Evolutionary conservation across 2,329 filamentous ascomycete genomes (phyloP).

Genomic region (Phyllosticta citriasiana): DNA sequence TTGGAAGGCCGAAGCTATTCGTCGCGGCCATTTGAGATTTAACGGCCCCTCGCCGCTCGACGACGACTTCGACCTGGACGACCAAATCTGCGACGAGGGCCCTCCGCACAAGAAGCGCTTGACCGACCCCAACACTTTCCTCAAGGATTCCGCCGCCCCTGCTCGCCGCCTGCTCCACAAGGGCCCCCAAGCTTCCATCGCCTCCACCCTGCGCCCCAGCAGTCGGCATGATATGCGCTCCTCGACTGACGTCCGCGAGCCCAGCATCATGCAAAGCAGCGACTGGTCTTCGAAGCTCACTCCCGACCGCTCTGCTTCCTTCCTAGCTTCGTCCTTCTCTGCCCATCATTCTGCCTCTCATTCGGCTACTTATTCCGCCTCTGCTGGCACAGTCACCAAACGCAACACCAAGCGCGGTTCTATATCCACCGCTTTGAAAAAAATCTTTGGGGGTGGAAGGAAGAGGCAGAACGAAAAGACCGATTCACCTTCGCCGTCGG

Average conservation of each 20-base stretch:
- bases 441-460: constrained; percentile 26
- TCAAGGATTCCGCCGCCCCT: neutral
- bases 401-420: constrained; percentile 24
- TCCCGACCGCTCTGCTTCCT: neutral
- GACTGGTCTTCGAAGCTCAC: constrained; percentile 9
- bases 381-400: constrained; percentile 14
- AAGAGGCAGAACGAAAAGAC: constrained; percentile 19
- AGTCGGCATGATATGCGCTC: constrained; percentile 13
- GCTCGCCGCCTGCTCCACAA: constrained; percentile 4
- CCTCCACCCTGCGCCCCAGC: neutral
- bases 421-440: constrained; percentile 26
- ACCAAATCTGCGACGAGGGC: constrained; percentile 8
- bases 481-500: neutral
- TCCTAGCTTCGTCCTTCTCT: constrained; percentile 14
- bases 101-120: constrained; percentile 10
- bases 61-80: neutral
- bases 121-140: constrained; percentile 4
- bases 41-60: constrained; percentile 24
- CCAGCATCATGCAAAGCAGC: constrained; percentile 15
- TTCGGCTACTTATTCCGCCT: constrained; percentile 21
- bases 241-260: constrained; percentile 17
- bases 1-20: constrained; percentile 31
- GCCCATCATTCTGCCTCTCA: constrained; percentile 20
- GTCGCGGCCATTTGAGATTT: constrained; percentile 28
- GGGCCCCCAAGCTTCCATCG: constrained; percentile 1